Conservation (phyloP, 305 asterid species). For the Ilex paraguariensis region DNA sequence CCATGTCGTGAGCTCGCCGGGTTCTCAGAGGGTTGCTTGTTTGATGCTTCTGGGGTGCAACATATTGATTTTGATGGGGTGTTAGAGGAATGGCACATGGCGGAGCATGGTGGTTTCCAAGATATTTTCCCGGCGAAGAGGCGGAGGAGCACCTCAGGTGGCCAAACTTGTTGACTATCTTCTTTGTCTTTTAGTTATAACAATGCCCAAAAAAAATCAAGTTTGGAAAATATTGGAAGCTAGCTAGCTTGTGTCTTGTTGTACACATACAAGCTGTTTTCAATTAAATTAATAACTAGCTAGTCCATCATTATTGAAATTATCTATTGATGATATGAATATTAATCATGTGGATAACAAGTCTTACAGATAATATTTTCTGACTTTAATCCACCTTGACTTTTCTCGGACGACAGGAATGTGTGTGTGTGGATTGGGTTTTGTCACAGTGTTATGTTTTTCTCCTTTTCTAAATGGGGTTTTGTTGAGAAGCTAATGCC, state of each 20-base stretch:
- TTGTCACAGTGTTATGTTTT: too few species aligned
- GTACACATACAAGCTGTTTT: background rate
- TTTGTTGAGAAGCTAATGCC: too few species aligned
- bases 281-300: too few species aligned
- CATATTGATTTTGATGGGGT: conserved; percentile 45
- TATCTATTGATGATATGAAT: background rate
- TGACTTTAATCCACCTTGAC: too few species aligned
- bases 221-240: background rate
- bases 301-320: background rate
- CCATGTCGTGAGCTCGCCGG: conserved; percentile 33
- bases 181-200: conserved; percentile 34
- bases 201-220: background rate
- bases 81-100: conserved; percentile 49
- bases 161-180: conserved; percentile 45
- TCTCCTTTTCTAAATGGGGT: too few species aligned
- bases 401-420: too few species aligned
- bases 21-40: conserved; percentile 39
- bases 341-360: background rate
- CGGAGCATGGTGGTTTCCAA: conserved; percentile 37
- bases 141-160: conserved; percentile 52
- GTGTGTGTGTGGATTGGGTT: too few species aligned
- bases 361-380: too few species aligned
- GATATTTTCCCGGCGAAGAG: conserved; percentile 57
- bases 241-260: background rate
- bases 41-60: conserved; percentile 36